These are phyloP conservation scores for Colletotrichum endophyticum DNA, from an alignment of 2,329 filamentous ascomycete genomes.

Conservation along the genomic window DNA sequence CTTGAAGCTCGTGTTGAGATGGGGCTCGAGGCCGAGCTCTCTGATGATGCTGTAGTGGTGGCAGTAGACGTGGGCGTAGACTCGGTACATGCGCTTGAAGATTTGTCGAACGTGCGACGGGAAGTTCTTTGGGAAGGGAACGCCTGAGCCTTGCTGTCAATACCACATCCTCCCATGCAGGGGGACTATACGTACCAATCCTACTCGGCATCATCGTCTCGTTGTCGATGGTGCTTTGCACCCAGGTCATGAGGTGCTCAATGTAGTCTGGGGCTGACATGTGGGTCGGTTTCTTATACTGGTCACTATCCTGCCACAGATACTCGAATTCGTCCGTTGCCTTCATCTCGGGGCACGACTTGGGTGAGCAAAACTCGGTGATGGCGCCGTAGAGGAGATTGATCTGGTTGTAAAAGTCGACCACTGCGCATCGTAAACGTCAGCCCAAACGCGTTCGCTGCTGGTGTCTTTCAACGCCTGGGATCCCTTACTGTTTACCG, in stretches of 20 bases:
- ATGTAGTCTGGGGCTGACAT: conserved; percentile 98
- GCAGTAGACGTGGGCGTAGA: conserved; percentile 99
- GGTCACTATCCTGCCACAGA: conserved; percentile 95
- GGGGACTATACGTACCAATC: conserved; percentile 63
- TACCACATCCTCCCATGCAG: no score
- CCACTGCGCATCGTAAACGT: conserved; percentile 64
- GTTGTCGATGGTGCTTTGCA: conserved; percentile 94
- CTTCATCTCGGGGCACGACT: conserved; percentile 99
- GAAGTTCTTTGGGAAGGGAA: conserved; percentile 94
- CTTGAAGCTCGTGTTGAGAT: conserved; percentile 99
- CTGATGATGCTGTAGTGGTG: conserved; percentile 98
- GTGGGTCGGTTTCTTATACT: conserved; percentile 95
- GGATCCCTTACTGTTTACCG: conserved; percentile 84
- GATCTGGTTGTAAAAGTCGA: conserved; percentile 99
- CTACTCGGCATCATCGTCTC: conserved; percentile 93
- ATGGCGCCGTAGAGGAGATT: conserved; percentile 98
- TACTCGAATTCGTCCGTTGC: conserved; percentile 99
- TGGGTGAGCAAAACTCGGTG: conserved; percentile 97
- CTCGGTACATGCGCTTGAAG: conserved; percentile 98
- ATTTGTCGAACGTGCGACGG: conserved; percentile 88
- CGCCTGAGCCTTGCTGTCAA: conserved; percentile 56
- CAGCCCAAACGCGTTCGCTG: conserved; percentile 23
- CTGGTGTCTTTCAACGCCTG: background rate
- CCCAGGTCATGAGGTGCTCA: conserved; percentile 97
- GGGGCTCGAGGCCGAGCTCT: conserved; percentile 92